Evolutionary conservation across 2,329 filamentous ascomycete genomes (phyloP).

Genomic region (Trichoderma asperellum): DNA sequence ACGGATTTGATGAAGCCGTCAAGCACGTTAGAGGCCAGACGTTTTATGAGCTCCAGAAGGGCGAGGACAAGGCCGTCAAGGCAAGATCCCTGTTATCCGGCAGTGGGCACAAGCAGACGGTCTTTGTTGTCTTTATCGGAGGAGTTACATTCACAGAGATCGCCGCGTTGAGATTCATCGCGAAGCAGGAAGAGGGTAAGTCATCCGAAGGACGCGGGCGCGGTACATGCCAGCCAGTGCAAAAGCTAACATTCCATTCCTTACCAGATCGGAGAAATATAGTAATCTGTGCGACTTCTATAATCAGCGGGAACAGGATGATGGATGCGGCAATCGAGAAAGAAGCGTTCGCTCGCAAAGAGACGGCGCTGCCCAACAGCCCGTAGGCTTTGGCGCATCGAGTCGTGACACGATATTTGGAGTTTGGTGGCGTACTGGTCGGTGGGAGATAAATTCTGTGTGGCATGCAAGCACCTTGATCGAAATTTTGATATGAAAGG

Average conservation of each 20-base stretch:
- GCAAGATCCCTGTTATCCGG: constrained; percentile 83
- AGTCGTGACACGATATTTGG: constrained; percentile 22
- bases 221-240: neutral
- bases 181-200: constrained; percentile 75
- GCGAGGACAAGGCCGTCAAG: constrained; percentile 89
- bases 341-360: constrained; percentile 58
- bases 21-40: constrained; percentile 87
- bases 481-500: constrained; percentile 12
- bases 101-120: constrained; percentile 77
- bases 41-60: constrained; percentile 90
- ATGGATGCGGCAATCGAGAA: constrained; percentile 84
- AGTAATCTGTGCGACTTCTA: constrained; percentile 88
- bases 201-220: neutral
- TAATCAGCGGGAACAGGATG: constrained; percentile 86
- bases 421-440: constrained; percentile 27
- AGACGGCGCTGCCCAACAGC: constrained; percentile 35
- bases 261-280: constrained; percentile 73
- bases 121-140: constrained; percentile 97
- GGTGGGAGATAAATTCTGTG: constrained; percentile 12
- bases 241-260: constrained; percentile 30
- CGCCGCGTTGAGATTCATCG: constrained; percentile 88
- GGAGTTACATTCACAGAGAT: constrained; percentile 97
- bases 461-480: constrained; percentile 11
- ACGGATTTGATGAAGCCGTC: constrained; percentile 89
- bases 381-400: constrained; percentile 22